Evolutionary conservation across 2,329 filamentous ascomycete species (phyloP).

Genomic region (Ilyonectria destructans): DNA sequence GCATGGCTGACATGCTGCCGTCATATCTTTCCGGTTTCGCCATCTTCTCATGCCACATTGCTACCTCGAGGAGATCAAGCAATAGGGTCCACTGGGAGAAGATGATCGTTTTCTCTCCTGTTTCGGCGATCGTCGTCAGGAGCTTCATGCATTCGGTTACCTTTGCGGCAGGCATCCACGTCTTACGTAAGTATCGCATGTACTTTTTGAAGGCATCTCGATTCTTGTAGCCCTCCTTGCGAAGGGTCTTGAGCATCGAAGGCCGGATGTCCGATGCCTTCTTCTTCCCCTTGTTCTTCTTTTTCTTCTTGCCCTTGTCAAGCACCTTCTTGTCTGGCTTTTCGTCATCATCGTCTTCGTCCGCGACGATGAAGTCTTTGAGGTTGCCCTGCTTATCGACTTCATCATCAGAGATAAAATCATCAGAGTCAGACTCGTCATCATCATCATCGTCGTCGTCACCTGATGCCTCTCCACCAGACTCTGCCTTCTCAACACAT

Average conservation of each 20-base stretch:
- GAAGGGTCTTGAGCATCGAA: slow-evolving; percentile 75
- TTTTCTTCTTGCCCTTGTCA: slow-evolving; percentile 36
- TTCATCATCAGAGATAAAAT: slow-evolving; percentile 54
- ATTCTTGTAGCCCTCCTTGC: slow-evolving; percentile 77
- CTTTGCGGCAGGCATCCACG: slow-evolving; percentile 86
- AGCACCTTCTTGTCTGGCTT: slow-evolving; percentile 41
- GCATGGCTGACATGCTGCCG: slow-evolving; percentile 80
- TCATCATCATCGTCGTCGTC: slow-evolving; percentile 49
- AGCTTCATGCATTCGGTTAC: slow-evolving; percentile 85
- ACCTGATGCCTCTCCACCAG: slow-evolving; percentile 56
- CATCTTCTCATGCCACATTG: slow-evolving; percentile 74
- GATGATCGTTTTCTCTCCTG: slow-evolving; percentile 79
- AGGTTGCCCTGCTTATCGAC: slow-evolving; percentile 60
- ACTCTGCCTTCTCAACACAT: slow-evolving; percentile 57
- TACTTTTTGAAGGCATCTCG: slow-evolving; percentile 78
- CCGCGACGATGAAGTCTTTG: slow-evolving; percentile 69
- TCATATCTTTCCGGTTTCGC: slow-evolving; percentile 82
- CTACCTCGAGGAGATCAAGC: slow-evolving; percentile 81
- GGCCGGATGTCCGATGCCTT: slow-evolving; percentile 63
- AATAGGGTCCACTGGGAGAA: slow-evolving; percentile 87
- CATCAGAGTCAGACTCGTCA: slow-evolving; percentile 48
- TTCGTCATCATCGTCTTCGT: slow-evolving; percentile 51
- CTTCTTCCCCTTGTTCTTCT: slow-evolving; percentile 53
- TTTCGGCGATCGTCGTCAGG: slow-evolving; percentile 75
- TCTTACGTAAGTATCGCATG: slow-evolving; percentile 76